Percentiles rank a stretch among this genome's conserved stretches.
Conservation (phyloP, 2,329 filamentous ascomycete genomes). For the Stemphylium lycopersici region DNA sequence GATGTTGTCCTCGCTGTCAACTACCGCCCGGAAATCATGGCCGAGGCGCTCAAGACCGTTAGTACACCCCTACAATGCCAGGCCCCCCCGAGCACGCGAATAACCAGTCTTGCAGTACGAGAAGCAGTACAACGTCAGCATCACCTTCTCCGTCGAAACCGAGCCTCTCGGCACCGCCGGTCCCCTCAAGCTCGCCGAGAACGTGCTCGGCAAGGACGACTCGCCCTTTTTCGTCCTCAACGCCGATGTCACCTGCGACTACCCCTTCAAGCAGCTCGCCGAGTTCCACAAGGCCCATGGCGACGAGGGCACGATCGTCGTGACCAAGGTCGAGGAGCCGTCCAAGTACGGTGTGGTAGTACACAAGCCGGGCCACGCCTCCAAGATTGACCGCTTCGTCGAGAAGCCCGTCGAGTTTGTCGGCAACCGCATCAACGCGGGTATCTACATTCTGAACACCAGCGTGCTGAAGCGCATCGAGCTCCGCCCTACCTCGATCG, state of each 20-base stretch:
- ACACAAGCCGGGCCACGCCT: constrained; percentile 89
- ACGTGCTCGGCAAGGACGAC: constrained; percentile 90
- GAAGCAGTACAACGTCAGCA: constrained; percentile 88
- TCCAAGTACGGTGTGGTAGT: constrained; percentile 99
- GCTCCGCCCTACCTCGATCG: constrained; percentile 93
- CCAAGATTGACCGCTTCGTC: constrained; percentile 96
- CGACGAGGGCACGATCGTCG: constrained; percentile 94
- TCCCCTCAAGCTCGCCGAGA: constrained; percentile 92
- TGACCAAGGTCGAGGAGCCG: constrained; percentile 98
- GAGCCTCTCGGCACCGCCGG: constrained; percentile 95
- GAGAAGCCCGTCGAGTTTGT: constrained; percentile 99
- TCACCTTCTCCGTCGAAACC: constrained; percentile 95
- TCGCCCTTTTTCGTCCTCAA: constrained; percentile 97
- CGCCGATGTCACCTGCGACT: constrained; percentile 98
- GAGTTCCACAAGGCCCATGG: constrained; percentile 93
- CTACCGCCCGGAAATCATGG: constrained; percentile 98
- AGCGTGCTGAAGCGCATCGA: constrained; percentile 90
- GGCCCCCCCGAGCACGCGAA: constrained; percentile 3
- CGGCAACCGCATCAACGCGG: constrained; percentile 97
- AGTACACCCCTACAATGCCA: constrained; percentile 32
- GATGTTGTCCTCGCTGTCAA: constrained; percentile 98
- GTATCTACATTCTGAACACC: constrained; percentile 97
- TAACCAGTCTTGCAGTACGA: constrained; percentile 68
- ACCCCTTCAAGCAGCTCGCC: constrained; percentile 87
- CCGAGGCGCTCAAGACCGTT: constrained; percentile 87